phyloP scores from a whole-genome alignment of 306 rosid species.

The Amphicarpaea edgeworthii region DNA sequence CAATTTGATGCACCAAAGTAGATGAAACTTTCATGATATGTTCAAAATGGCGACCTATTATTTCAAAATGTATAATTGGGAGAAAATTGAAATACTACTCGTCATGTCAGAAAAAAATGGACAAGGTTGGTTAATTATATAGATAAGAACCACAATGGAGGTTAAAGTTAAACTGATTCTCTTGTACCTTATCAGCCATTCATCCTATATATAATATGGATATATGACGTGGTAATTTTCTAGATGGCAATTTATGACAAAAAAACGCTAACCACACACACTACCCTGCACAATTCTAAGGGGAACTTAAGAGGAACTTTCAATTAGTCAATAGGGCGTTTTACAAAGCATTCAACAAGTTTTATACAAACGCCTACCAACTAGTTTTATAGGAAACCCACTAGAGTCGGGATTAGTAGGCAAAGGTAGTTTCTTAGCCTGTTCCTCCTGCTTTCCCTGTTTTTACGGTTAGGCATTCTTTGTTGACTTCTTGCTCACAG shows the following conservation, averaged over 20 bases:
- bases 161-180: neutral
- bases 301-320: constrained; percentile 3
- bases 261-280: constrained; percentile 7
- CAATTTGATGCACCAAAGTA: neutral
- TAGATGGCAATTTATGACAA: neutral
- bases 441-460: constrained; percentile 36
- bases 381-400: constrained; percentile 5
- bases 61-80: neutral
- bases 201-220: neutral
- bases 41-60: neutral
- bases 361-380: constrained; percentile 1
- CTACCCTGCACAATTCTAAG: neutral
- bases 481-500: constrained; percentile 2
- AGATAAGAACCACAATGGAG: neutral
- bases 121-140: neutral
- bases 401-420: constrained; percentile 20
- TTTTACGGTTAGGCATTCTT: constrained; percentile 14
- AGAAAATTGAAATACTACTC: neutral
- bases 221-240: constrained; percentile 20
- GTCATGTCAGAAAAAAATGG: neutral
- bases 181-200: neutral
- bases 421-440: constrained; percentile 21
- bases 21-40: neutral
- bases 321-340: neutral
- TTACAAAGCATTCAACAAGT: constrained; percentile 30